Evolutionary conservation across 768 basidiomycete genomes (phyloP).

Genomic region (Termitomyces bulborhizus): DNA sequence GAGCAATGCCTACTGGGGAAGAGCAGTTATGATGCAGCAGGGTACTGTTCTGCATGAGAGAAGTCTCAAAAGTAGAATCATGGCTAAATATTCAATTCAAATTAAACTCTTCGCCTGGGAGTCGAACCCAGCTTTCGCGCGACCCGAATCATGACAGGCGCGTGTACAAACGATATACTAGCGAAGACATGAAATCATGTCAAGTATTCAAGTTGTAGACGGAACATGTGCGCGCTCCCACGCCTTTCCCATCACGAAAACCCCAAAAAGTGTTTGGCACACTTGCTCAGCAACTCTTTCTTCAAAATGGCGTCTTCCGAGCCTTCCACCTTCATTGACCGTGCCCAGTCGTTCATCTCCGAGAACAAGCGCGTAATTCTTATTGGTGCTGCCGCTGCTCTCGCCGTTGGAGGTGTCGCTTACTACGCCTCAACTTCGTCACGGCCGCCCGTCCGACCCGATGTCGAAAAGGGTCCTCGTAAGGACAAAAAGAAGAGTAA

Average conservation of each 20-base stretch:
- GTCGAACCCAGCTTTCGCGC: constrained; percentile 5
- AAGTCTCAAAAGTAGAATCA: too few relatives aligned
- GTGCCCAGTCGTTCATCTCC: constrained; percentile 25
- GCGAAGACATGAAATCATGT: background rate
- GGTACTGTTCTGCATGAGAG: too few relatives aligned
- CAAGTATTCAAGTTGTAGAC: too few relatives aligned
- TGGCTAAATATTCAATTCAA: too few relatives aligned
- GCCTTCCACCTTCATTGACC: constrained; percentile 39
- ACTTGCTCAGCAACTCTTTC: background rate
- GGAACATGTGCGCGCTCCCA: background rate
- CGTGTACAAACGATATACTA: constrained; percentile 8
- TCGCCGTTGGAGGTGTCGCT: constrained; percentile 69
- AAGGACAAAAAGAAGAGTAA: constrained; percentile 45
- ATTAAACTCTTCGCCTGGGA: background rate
- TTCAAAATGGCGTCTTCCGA: constrained; percentile 15
- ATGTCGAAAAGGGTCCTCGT: constrained; percentile 42
- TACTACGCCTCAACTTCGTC: constrained; percentile 66
- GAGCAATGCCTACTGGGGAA: too few relatives aligned
- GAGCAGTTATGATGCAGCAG: too few relatives aligned
- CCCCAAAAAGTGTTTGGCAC: background rate
- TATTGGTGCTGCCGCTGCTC: constrained; percentile 62
- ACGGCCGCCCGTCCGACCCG: constrained; percentile 23
- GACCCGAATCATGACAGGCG: background rate
- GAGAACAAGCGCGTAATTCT: constrained; percentile 73
- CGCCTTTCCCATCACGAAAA: constrained; percentile 4